Base-by-base conservation (phyloP, 495 filamentous ascomycete genomes). In the Hypoxylon subgilvum region DNA sequence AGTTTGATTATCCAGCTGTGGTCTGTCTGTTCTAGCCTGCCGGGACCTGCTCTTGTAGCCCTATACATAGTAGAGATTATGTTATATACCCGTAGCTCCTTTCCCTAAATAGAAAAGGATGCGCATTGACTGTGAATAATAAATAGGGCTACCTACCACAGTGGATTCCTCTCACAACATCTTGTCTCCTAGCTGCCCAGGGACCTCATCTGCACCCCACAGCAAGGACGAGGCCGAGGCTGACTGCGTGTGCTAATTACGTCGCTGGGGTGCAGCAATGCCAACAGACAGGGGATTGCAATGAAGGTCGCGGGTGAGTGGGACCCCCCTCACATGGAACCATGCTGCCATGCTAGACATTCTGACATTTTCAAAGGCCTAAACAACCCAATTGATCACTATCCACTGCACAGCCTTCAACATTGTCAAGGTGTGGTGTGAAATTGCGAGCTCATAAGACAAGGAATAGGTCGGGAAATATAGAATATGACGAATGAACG, bases 121-220 rank as follows among this genome's bases (percentile, higher is more conserved):
- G 10, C 10, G 27, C 27, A 30, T 30, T 30, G 5, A 30, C 27
- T 30, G 10, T 30, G 27, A 30, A 30, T n/a, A n/a, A n/a, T n/a
- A n/a, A n/a, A n/a, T n/a, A n/a, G n/a, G n/a, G n/a, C n/a, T n/a
- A n/a, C n/a, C n/a, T n/a, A n/a, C n/a, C n/a, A n/a, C n/a, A n/a
- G n/a, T n/a, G n/a, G n/a, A n/a, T n/a, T n/a, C n/a, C n/a, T n/a
- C n/a, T n/a, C n/a, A n/a, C n/a, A n/a, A n/a, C n/a, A n/a, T n/a
- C n/a, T n/a, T 13, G 16, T 31, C 21, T 35, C 34, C 48, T 53
- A 53, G n/a, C n/a, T n/a, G n/a, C n/a, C n/a, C n/a, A n/a, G n/a
- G n/a, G n/a, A n/a, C 49, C 49, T 50, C 59, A 48, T 35, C 62
- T 65, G 62, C 46, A 65, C 62, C 62, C 62, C 62, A 65, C 62